phyloP scores from a whole-genome alignment of 176 grass and related monocot species.

The maize (Zea mays) region DNA sequence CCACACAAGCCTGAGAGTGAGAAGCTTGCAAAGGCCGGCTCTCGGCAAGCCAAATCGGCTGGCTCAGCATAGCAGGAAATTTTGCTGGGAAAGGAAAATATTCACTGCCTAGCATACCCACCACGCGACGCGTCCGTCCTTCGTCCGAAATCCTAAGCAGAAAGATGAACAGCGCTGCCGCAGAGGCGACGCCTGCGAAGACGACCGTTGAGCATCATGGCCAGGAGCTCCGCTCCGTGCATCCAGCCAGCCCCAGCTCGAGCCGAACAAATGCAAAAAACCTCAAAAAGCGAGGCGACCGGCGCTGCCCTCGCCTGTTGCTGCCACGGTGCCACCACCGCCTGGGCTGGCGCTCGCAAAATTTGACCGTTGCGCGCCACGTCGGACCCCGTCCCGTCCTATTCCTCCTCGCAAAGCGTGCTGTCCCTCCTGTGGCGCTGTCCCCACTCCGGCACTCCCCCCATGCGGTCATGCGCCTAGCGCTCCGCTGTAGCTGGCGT shows the following conservation, averaged over 20 bases:
- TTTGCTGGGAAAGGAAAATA: too few relatives aligned
- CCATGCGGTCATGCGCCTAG: background rate
- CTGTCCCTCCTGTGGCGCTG: conserved; percentile 1
- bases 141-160: background rate
- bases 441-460: background rate
- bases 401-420: conserved; percentile 5
- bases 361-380: conserved; percentile 66
- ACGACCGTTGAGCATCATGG: conserved; percentile 29
- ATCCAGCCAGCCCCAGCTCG: too few relatives aligned
- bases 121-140: too few relatives aligned
- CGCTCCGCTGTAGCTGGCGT: background rate
- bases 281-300: background rate
- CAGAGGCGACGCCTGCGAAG: background rate
- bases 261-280: background rate
- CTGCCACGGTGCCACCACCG: background rate
- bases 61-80: too few relatives aligned
- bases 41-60: too few relatives aligned
- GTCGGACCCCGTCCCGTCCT: background rate
- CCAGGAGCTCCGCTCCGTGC: too few relatives aligned
- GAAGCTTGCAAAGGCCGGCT: too few relatives aligned
- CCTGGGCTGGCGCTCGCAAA: background rate
- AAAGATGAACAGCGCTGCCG: background rate
- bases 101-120: too few relatives aligned
- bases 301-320: too few relatives aligned
- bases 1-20: too few relatives aligned